Conservation (phyloP, 805 yeast genomes). For the Spathaspora gorwiae region DNA sequence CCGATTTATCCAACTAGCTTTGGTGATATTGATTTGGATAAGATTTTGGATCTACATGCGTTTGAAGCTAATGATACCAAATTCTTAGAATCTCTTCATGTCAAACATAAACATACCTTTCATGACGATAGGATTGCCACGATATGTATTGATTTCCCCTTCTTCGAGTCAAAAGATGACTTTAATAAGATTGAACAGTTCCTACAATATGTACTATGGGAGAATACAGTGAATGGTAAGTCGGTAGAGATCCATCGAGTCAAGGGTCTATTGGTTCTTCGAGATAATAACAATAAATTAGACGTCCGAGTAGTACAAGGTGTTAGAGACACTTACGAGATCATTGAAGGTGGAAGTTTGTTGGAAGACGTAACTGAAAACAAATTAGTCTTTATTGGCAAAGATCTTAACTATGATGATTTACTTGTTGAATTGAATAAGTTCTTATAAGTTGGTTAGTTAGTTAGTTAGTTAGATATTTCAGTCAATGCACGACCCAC, state of each 20-base stretch:
- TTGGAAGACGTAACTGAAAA: constrained; percentile 39
- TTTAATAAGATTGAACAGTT: constrained; percentile 52
- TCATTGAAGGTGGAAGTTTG: constrained; percentile 43
- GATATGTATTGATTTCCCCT: constrained; percentile 40
- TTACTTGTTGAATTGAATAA: constrained; percentile 27
- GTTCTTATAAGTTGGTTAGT: constrained; percentile 3
- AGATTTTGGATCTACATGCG: constrained; percentile 74
- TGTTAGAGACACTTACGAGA: constrained; percentile 87
- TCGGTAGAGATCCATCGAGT: constrained; percentile 70
- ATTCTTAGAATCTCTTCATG: constrained; percentile 13
- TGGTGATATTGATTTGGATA: constrained; percentile 68
- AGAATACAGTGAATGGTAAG: constrained; percentile 37
- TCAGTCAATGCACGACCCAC: background rate
- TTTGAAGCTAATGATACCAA: constrained; percentile 43
- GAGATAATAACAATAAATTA: constrained; percentile 8
- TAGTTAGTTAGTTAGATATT: background rate
- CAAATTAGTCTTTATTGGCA: constrained; percentile 75
- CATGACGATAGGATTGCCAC: constrained; percentile 40
- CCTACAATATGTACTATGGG: constrained; percentile 78
- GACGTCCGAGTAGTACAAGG: constrained; percentile 72
- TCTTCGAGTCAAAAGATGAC: constrained; percentile 30
- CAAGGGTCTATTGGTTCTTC: constrained; percentile 63
- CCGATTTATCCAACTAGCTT: constrained; percentile 63
- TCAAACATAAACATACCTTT: constrained; percentile 13
- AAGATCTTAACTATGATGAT: constrained; percentile 41